phyloP scores from a whole-genome alignment of 208 protist genomes.

The Jaenimonas drosophilae region DNA sequence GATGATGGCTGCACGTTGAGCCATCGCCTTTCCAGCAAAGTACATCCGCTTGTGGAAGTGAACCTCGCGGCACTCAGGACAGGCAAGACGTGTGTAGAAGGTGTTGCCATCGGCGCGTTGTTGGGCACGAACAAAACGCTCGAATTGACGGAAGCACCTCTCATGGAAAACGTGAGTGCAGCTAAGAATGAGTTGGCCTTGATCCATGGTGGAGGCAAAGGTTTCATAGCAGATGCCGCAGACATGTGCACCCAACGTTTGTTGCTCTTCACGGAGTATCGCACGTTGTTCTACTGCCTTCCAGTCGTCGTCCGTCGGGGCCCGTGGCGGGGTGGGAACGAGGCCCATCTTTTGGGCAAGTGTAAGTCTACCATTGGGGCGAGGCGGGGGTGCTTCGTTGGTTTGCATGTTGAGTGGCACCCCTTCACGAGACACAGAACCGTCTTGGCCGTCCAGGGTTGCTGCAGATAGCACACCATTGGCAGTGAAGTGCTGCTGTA shows the following conservation, averaged over 20 bases:
- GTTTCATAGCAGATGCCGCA: slow-evolving; percentile 77
- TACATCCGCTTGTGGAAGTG: slow-evolving; percentile 80
- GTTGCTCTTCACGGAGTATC: slow-evolving; percentile 23
- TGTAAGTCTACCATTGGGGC: slow-evolving; percentile 30
- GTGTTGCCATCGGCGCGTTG: slow-evolving; percentile 23
- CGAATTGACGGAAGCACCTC: slow-evolving; percentile 76
- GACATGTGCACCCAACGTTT: slow-evolving; percentile 11
- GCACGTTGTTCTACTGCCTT: slow-evolving; percentile 31
- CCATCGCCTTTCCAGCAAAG: slow-evolving; percentile 68
- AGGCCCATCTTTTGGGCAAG: slow-evolving; percentile 84
- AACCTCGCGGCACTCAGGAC: slow-evolving; percentile 67
- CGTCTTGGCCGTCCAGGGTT: too few species aligned
- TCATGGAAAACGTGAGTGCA: slow-evolving; percentile 86
- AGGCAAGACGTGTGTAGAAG: slow-evolving; percentile 26
- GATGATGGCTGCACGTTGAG: slow-evolving; percentile 67
- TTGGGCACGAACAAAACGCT: slow-evolving; percentile 46
- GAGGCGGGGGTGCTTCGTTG: slow-evolving; percentile 14
- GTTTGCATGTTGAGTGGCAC: neutral
- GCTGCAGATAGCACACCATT: slow-evolving; percentile 19
- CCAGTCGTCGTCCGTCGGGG: slow-evolving; percentile 68
- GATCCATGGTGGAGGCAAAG: slow-evolving; percentile 37
- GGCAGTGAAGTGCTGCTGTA: slow-evolving; percentile 72
- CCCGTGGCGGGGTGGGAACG: slow-evolving; percentile 44
- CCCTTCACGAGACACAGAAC: too few species aligned
- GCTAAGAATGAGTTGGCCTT: slow-evolving; percentile 74